Evolutionary conservation across 257 asterid species (phyloP), one percentile per base, ranked within the genome.

Genomic region (Salvia rosmarinus): DNA sequence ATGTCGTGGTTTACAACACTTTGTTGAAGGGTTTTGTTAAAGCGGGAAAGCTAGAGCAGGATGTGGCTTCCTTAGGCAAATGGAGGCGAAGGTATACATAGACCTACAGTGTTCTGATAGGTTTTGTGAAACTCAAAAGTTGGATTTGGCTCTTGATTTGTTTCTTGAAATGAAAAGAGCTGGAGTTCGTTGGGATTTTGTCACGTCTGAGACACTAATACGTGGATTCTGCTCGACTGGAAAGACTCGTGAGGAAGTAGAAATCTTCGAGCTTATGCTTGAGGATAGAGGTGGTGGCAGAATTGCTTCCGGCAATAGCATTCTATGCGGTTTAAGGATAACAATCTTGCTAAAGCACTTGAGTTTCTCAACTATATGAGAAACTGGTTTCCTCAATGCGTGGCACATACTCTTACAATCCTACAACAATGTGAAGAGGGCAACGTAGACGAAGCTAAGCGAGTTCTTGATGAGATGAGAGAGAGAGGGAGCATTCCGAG

Each of bases 81-180:
- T 95, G 99, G 98, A 91, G 83, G 78, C 76, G 81, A 91, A 87
- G 73, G 99, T 98, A 6, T 80, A 74, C 79, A 1, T 88, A 82
- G 16, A 91, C 99, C 0, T 91, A 91, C 74, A 91, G 88, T 65
- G 67, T 84, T 51, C 69, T 95, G 84, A 89, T 95, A 47, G 96
- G 95, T 58, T 87, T 52, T 91, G 98, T 52, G 85, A 85, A 39
- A 76, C 79, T 17, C 40, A 69, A 44, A 82, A 80, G 89, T 80
- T 89, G 64, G 92, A 89, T 67, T 82, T 82, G 4, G 96, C 95
- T 52, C 82, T 88, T 71, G 97, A 91, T 42, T 67, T 87, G 92
- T 95, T 91, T 62, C 72, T 85, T 21, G 97, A 91, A 82, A 95
- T 95, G 96, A 83, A 82, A 82, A 84, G 84, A 75, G 87, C 71